These are phyloP conservation scores for Erigeron canadensis DNA, from an alignment of 129 eudicot species.

Conservation along the genomic window DNA sequence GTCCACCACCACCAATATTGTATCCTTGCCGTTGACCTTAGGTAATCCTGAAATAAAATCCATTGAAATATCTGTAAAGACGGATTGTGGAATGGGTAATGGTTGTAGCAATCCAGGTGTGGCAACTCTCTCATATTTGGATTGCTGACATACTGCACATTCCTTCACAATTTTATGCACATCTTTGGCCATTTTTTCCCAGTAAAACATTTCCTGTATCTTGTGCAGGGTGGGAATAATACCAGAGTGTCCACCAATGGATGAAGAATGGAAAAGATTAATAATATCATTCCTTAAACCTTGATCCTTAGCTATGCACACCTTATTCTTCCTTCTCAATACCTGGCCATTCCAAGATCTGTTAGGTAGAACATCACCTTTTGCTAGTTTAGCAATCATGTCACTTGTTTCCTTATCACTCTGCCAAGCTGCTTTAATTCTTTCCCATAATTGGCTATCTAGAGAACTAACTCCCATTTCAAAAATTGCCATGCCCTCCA, in stretches of 20 bases:
- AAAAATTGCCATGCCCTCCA: background rate
- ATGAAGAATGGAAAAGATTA: background rate
- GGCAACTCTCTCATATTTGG: background rate
- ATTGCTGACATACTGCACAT: background rate
- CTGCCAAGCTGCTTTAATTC: too few relatives aligned
- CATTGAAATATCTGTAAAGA: background rate
- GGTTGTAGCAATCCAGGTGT: background rate
- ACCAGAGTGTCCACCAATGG: background rate
- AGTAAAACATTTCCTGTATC: too few relatives aligned
- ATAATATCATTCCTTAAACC: background rate
- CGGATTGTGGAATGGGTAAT: background rate
- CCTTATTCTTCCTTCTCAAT: too few relatives aligned
- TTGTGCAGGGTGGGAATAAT: too few relatives aligned
- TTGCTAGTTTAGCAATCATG: too few relatives aligned
- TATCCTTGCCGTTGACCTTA: background rate
- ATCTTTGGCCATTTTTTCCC: background rate
- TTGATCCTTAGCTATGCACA: background rate
- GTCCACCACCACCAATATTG: background rate
- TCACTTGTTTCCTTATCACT: too few relatives aligned
- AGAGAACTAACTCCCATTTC: too few relatives aligned
- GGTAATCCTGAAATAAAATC: constrained; percentile 9
- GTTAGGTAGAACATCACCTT: too few relatives aligned
- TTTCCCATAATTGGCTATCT: background rate
- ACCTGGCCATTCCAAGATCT: too few relatives aligned
- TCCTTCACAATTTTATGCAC: background rate